phyloP scores from a whole-genome alignment of 2,329 filamentous ascomycete species.

The Neofusicoccum laricinum region DNA sequence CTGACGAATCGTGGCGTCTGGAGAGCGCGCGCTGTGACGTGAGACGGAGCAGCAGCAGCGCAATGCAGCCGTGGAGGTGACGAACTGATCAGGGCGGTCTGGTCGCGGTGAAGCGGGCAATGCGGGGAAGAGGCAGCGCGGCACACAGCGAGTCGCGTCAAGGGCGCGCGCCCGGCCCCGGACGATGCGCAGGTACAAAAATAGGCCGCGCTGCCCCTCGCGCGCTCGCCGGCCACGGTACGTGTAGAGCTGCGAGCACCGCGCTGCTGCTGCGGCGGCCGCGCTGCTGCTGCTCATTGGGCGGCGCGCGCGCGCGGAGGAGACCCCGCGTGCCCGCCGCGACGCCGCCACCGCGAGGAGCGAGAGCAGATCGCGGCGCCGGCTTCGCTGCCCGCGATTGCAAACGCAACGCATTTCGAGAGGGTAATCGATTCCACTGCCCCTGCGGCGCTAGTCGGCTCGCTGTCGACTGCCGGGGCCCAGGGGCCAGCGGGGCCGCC shows the following conservation, averaged over 20 bases:
- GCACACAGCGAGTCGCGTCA: not conserved
- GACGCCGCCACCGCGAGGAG: not conserved
- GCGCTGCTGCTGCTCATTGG: not conserved
- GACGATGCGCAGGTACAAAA: conserved; percentile 11
- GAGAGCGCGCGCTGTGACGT: conserved; percentile 11
- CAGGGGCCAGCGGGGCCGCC: not conserved
- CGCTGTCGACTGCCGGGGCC: not conserved
- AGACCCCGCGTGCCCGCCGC: not conserved
- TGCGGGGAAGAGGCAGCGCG: conserved; percentile 19
- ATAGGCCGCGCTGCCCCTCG: conserved; percentile 2
- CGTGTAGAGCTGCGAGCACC: not conserved
- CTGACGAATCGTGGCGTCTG: conserved; percentile 17
- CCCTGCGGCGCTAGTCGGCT: not conserved
- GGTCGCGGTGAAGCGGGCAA: not conserved
- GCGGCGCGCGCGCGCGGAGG: not conserved
- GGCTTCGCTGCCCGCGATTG: not conserved
- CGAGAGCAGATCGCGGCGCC: not conserved
- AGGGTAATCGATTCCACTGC: conserved; percentile 10
- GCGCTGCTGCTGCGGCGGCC: not conserved
- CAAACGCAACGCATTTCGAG: not conserved
- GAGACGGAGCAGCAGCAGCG: conserved; percentile 15
- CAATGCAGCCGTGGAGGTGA: conserved; percentile 10
- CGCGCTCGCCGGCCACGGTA: not conserved
- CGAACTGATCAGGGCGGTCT: conserved; percentile 9
- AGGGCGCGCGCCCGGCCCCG: not conserved